Evolutionary conservation across 257 asterid species (phyloP).

Genomic region (Solanum sejunctum): DNA sequence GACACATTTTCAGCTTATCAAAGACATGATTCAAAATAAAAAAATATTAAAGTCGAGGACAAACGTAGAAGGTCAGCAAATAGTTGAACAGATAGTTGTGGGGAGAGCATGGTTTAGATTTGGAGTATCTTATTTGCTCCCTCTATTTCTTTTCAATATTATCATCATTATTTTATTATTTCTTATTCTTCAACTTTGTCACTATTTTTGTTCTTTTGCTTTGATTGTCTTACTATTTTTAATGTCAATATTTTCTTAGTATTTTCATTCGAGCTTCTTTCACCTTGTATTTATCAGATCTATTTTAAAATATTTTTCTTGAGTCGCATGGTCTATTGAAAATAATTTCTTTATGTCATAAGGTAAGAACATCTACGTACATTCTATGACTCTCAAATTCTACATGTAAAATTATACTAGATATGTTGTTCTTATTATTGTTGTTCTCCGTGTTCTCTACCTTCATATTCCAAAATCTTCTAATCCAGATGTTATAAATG

Average conservation of each 20-base stretch:
- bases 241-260: neutral
- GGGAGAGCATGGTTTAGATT: too few species aligned
- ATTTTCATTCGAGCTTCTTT: neutral
- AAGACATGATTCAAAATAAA: too few species aligned
- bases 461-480: too few species aligned
- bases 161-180: neutral
- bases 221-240: neutral
- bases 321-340: neutral
- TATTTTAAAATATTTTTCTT: neutral
- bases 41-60: too few species aligned
- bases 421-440: neutral
- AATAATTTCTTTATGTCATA: neutral
- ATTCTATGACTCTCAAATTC: neutral
- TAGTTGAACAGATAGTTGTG: too few species aligned
- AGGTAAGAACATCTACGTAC: neutral
- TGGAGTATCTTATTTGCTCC: too few species aligned
- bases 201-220: neutral
- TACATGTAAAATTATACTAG: neutral
- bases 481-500: too few species aligned
- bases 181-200: neutral
- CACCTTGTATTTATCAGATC: neutral
- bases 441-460: too few species aligned
- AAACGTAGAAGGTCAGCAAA: too few species aligned
- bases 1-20: too few species aligned
- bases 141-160: neutral